Percentiles rank a stretch among this genome's conserved stretches.
Evolutionary conservation across 2,329 filamentous ascomycete genomes (phyloP).

Genomic region (Aspergillus fructus): DNA sequence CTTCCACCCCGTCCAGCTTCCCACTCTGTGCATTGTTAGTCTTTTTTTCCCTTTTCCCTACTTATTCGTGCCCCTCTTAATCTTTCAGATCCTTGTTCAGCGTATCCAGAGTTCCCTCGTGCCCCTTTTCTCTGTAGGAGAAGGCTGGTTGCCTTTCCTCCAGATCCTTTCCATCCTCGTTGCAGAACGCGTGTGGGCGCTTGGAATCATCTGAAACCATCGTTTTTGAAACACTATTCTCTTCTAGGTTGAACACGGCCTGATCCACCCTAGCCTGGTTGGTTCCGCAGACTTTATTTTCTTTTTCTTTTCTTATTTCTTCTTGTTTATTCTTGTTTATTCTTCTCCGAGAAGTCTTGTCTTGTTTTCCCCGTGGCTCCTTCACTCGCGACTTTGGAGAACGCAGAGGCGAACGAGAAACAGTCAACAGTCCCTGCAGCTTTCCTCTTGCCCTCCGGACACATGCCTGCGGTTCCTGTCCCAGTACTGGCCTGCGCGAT

Average conservation of each 20-base stretch:
- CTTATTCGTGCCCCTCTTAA: slow-evolving; percentile 13
- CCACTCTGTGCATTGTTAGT: slow-evolving; percentile 20
- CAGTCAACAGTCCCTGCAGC: slow-evolving; percentile 31
- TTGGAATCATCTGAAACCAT: slow-evolving; percentile 27
- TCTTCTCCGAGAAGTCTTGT: slow-evolving; percentile 17
- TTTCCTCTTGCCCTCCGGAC: slow-evolving; percentile 24
- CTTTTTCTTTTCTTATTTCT: slow-evolving; percentile 16
- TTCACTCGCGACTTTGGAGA: slow-evolving; percentile 6
- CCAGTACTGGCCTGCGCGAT: slow-evolving; percentile 20
- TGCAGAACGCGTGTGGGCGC: slow-evolving; percentile 18
- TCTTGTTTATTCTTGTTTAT: slow-evolving; percentile 21
- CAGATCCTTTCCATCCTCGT: slow-evolving; percentile 15
- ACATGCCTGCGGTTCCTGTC: slow-evolving; percentile 19
- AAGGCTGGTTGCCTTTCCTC: slow-evolving; percentile 13
- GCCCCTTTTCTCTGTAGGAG: slow-evolving; percentile 9
- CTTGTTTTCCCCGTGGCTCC: slow-evolving; percentile 15
- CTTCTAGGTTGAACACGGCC: slow-evolving; percentile 20
- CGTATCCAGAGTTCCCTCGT: slow-evolving; percentile 15
- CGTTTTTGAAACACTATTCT: slow-evolving; percentile 25
- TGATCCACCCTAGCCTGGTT: slow-evolving; percentile 21
- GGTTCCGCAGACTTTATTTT: slow-evolving; percentile 19
- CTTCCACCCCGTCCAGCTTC: slow-evolving; percentile 15
- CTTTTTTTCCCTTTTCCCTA: slow-evolving; percentile 3
- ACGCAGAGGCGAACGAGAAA: slow-evolving; percentile 16
- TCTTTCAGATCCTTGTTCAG: slow-evolving; percentile 15